A percentile compares a stretch with the other conserved stretches of the same genome.
These are phyloP conservation scores for Fraxinus excelsior DNA, from an alignment of 257 asterid genomes.

Conservation along the genomic window DNA sequence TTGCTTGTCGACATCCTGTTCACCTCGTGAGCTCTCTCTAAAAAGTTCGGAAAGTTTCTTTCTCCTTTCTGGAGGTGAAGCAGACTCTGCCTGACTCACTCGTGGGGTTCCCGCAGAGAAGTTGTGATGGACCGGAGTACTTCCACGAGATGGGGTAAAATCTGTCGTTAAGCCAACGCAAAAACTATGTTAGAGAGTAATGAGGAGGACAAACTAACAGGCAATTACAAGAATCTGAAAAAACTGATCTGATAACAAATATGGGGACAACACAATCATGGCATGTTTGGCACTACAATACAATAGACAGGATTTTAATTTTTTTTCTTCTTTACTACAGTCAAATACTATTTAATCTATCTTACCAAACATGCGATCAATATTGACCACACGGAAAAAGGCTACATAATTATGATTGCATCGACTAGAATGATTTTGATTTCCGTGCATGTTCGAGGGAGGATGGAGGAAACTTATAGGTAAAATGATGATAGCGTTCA, in stretches of 20 bases:
- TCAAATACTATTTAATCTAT: too few relatives aligned
- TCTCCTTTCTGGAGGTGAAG: slow-evolving; percentile 44
- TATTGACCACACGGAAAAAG: too few relatives aligned
- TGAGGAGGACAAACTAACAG: too few relatives aligned
- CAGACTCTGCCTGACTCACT: slow-evolving; percentile 30
- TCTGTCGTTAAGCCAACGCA: slow-evolving; percentile 49
- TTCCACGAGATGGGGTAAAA: slow-evolving; percentile 83
- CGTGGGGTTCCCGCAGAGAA: slow-evolving; percentile 33
- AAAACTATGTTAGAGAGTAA: background rate
- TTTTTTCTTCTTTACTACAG: too few relatives aligned
- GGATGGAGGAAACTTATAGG: background rate
- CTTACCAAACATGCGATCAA: too few relatives aligned
- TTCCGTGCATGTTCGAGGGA: background rate
- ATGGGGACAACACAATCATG: too few relatives aligned
- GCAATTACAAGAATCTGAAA: too few relatives aligned
- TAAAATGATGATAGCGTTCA: slow-evolving; percentile 17
- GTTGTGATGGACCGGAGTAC: slow-evolving; percentile 62
- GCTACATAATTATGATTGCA: too few relatives aligned
- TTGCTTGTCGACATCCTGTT: slow-evolving; percentile 26
- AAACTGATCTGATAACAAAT: too few relatives aligned
- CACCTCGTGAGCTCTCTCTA: slow-evolving; percentile 42
- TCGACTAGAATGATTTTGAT: too few relatives aligned
- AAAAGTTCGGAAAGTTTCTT: slow-evolving; percentile 64
- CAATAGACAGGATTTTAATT: too few relatives aligned
- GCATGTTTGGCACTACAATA: too few relatives aligned